A percentile compares a stretch with the other conserved stretches of the same genome.
phyloP scores from a whole-genome alignment of 2,329 filamentous ascomycete genomes.

The Didymellaceae sp. region DNA sequence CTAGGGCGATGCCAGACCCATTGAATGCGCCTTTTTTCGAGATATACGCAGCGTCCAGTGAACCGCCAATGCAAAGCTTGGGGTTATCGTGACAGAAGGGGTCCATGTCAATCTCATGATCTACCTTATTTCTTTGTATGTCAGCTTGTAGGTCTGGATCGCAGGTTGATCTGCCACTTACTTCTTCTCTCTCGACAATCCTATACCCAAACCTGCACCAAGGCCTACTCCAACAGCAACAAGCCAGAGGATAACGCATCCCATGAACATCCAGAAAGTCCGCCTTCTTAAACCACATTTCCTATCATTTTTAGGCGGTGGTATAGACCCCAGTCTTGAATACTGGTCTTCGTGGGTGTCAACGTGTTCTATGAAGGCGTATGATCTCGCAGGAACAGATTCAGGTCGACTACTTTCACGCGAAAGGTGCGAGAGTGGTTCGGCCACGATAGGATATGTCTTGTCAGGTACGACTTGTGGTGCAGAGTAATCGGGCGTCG shows the following conservation, averaged over 20 bases:
- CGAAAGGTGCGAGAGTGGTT: conserved; percentile 26
- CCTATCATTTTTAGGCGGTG: conserved; percentile 29
- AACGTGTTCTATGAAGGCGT: conserved; percentile 35
- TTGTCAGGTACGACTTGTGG: conserved; percentile 32
- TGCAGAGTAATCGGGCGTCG: conserved; percentile 33
- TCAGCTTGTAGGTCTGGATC: not conserved
- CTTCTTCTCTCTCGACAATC: conserved; percentile 32
- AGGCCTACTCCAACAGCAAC: conserved; percentile 47
- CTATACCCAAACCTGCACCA: conserved; percentile 46
- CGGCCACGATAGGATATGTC: conserved; percentile 20
- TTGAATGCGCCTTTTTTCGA: conserved; percentile 54
- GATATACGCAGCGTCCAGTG: conserved; percentile 48
- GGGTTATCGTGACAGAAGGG: conserved; percentile 38
- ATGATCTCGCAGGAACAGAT: conserved; percentile 27
- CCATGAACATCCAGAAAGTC: conserved; percentile 30
- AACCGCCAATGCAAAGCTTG: conserved; percentile 48
- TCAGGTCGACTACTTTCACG: conserved; percentile 24
- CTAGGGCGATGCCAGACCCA: conserved; percentile 55
- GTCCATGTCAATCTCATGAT: conserved; percentile 15
- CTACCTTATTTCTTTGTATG: not conserved
- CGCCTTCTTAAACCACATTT: conserved; percentile 37
- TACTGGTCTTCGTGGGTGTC: conserved; percentile 20
- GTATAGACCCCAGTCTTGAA: conserved; percentile 19
- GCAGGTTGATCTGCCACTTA: conserved; percentile 21
- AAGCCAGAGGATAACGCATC: conserved; percentile 34